Percentiles rank a stretch among this genome's conserved stretches.
Conservation (phyloP, 306 rosid genomes). For the Acacia acuminata region DNA sequence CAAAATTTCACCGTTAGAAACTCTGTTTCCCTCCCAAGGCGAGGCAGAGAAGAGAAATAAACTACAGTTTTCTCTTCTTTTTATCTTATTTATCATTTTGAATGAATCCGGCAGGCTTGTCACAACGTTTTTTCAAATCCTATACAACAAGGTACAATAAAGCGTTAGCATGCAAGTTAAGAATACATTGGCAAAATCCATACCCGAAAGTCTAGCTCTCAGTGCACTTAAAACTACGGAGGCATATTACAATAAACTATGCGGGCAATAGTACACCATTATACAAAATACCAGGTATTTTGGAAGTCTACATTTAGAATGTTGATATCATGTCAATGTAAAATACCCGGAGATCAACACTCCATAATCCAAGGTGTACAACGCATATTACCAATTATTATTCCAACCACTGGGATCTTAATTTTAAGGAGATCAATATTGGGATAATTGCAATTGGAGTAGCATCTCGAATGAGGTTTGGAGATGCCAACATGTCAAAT, state of each 20-base stretch:
- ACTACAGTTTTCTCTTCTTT: slow-evolving; percentile 27
- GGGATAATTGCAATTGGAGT: not conserved
- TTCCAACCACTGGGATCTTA: not conserved
- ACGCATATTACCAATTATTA: not conserved
- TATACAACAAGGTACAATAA: slow-evolving; percentile 57
- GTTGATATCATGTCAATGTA: not conserved
- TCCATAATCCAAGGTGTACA: not conserved
- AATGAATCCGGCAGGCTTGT: slow-evolving; percentile 59
- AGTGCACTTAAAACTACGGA: not conserved
- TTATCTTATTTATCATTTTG: slow-evolving; percentile 41
- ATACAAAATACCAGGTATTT: not conserved
- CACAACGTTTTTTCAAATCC: slow-evolving; percentile 90
- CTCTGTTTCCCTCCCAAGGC: slow-evolving; percentile 33
- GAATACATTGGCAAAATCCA: slow-evolving; percentile 31
- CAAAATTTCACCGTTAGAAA: slow-evolving; percentile 36
- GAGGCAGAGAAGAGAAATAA: slow-evolving; percentile 39
- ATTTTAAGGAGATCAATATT: not conserved
- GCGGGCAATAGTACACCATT: not conserved
- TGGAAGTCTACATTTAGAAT: slow-evolving; percentile 11
- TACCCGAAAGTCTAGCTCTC: slow-evolving; percentile 25
- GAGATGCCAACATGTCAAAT: not conserved
- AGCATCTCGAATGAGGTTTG: not conserved
- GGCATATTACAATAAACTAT: not conserved
- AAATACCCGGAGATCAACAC: not conserved
- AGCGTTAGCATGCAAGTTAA: slow-evolving; percentile 48